Percentiles rank a stretch among this genome's conserved stretches.
These are phyloP conservation scores for Metschnikowia santaceciliae DNA, from an alignment of 805 yeast genomes.

Conservation along the genomic window DNA sequence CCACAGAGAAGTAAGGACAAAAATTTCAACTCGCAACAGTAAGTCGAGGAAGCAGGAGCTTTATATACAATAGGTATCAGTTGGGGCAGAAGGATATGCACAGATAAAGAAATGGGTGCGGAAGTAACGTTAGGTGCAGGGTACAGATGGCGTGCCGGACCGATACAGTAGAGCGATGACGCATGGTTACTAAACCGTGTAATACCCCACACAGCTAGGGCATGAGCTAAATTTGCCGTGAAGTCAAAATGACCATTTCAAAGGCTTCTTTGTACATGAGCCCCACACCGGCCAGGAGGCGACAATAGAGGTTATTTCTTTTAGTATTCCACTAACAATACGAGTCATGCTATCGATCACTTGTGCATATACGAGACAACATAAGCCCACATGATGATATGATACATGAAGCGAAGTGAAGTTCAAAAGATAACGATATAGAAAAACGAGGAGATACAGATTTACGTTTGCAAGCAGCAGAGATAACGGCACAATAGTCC, in stretches of 20 bases:
- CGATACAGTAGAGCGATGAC: neutral
- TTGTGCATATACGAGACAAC: neutral
- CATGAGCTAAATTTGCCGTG: neutral
- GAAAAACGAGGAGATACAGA: neutral
- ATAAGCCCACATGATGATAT: neutral
- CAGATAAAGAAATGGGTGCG: conserved; percentile 5
- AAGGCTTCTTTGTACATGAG: neutral
- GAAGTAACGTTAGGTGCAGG: neutral
- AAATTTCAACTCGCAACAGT: neutral
- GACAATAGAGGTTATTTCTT: neutral
- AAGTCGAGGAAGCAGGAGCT: neutral
- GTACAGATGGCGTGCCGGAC: neutral
- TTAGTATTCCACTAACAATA: neutral
- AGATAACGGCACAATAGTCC: neutral
- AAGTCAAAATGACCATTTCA: neutral
- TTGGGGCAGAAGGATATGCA: neutral
- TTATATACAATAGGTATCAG: conserved; percentile 3
- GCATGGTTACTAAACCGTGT: neutral
- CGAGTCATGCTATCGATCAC: too few species aligned
- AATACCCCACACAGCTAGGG: conserved; percentile 2
- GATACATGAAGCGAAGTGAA: neutral
- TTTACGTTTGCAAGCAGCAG: neutral
- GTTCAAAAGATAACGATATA: neutral
- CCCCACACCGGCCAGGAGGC: neutral
- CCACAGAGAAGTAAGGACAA: neutral